Evolutionary conservation across 768 basidiomycete genomes (phyloP).

Genomic region (Tulasnella calospora): DNA sequence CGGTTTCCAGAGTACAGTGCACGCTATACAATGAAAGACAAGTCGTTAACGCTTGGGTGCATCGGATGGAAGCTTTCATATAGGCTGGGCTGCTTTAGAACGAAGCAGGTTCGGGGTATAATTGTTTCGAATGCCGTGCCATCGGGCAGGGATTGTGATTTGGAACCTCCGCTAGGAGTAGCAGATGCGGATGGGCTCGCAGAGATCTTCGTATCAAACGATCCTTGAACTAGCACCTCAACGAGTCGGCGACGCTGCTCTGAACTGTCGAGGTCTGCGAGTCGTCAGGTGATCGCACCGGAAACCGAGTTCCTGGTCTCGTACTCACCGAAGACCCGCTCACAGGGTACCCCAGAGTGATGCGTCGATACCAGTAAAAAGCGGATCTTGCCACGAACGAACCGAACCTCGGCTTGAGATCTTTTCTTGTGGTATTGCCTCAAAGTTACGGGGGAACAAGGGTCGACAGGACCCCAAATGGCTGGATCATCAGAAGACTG

Average conservation of each 20-base stretch:
- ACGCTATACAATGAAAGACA: background rate
- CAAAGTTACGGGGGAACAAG: background rate
- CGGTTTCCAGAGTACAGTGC: background rate
- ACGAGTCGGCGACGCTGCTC: background rate
- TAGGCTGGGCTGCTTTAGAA: background rate
- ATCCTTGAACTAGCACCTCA: background rate
- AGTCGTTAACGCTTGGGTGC: background rate
- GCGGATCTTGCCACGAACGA: background rate
- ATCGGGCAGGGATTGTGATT: background rate
- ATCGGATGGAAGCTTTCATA: background rate
- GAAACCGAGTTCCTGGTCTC: background rate
- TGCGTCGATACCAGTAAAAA: background rate
- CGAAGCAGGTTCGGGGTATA: background rate
- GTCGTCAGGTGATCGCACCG: background rate
- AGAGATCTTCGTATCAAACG: background rate
- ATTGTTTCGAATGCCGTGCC: background rate
- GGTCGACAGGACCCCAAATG: background rate
- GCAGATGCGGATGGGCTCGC: background rate
- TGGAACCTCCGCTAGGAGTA: background rate
- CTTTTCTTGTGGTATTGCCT: background rate
- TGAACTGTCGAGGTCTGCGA: background rate
- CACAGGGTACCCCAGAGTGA: background rate
- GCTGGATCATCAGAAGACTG: background rate
- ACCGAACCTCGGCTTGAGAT: background rate
- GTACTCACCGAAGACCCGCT: background rate